Conservation (phyloP, 345 rosid species). For the Microcos paniculata region DNA sequence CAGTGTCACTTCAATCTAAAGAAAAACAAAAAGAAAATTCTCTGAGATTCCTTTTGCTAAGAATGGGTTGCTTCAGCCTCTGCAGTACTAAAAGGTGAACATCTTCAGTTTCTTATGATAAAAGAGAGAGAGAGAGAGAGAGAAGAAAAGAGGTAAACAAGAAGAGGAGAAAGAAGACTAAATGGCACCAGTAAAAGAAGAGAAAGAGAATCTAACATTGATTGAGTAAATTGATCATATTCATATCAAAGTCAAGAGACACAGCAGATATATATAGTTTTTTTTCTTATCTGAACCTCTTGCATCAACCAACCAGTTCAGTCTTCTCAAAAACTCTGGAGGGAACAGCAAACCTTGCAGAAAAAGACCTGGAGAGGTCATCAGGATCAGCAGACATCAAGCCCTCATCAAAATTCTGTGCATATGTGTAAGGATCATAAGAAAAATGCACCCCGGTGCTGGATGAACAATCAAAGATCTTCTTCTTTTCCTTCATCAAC, state of each 20-base stretch:
- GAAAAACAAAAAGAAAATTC: neutral
- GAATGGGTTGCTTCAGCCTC: neutral
- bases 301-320: neutral
- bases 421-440: slow-evolving; percentile 33
- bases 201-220: neutral
- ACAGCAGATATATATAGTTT: neutral
- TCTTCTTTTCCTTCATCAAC: slow-evolving; percentile 30
- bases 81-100: neutral
- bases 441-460: slow-evolving; percentile 16
- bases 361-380: slow-evolving; percentile 33
- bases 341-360: slow-evolving; percentile 42
- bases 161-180: neutral
- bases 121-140: neutral
- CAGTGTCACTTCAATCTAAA: neutral
- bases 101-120: neutral
- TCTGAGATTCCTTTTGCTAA: neutral
- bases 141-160: neutral
- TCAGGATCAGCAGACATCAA: slow-evolving; percentile 23
- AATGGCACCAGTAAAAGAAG: neutral
- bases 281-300: neutral
- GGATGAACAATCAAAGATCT: slow-evolving; percentile 21
- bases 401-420: slow-evolving; percentile 40
- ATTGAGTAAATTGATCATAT: neutral
- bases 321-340: slow-evolving; percentile 17
- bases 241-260: neutral